Evolutionary conservation across 352 stramenopile species (phyloP).

Genomic region (Aphanomyces astaci): DNA sequence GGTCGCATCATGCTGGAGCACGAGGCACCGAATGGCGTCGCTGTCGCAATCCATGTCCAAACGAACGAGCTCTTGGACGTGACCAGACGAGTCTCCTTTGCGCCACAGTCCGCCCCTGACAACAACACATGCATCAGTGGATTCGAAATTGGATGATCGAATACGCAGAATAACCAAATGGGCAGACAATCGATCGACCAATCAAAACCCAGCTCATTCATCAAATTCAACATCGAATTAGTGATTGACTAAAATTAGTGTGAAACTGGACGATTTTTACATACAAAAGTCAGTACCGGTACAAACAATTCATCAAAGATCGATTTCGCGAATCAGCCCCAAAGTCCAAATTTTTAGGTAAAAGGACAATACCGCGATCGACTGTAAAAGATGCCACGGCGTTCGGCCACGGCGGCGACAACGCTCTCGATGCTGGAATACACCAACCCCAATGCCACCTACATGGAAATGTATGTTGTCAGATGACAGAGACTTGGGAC

Average conservation of each 20-base stretch:
- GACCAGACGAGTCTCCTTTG: constrained; percentile 94
- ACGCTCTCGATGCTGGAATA: constrained; percentile 93
- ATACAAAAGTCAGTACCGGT: too few species aligned
- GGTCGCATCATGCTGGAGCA: constrained; percentile 54
- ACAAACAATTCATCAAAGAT: too few species aligned
- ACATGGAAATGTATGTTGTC: background rate
- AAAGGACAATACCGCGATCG: constrained; percentile 84
- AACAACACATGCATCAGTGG: background rate
- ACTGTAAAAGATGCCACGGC: constrained; percentile 92
- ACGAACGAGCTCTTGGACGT: constrained; percentile 88
- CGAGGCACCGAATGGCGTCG: constrained; percentile 92
- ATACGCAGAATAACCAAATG: too few species aligned
- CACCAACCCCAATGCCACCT: constrained; percentile 79
- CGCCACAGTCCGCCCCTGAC: constrained; percentile 75
- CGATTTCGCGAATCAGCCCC: too few species aligned
- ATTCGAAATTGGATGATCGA: too few species aligned
- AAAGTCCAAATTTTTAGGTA: too few species aligned
- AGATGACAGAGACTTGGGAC: too few species aligned
- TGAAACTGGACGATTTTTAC: too few species aligned
- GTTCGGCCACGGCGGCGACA: constrained; percentile 75
- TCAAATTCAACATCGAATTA: too few species aligned
- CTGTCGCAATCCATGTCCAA: constrained; percentile 94
- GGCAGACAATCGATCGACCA: too few species aligned
- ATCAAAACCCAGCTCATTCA: too few species aligned
- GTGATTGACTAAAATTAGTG: too few species aligned